phyloP scores from a whole-genome alignment of 2,329 filamentous ascomycete species.

The Xylaria sp. region DNA sequence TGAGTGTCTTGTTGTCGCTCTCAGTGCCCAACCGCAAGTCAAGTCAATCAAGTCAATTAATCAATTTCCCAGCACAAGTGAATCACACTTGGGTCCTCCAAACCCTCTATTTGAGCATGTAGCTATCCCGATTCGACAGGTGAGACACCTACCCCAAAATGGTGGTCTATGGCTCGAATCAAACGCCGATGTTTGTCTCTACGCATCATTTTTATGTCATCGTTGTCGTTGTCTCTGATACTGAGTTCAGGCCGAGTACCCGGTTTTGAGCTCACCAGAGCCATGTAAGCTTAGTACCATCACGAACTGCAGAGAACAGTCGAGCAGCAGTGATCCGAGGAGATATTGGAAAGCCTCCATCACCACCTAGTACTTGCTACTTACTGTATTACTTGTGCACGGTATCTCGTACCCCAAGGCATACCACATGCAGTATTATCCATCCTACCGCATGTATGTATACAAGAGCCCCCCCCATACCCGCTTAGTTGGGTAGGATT shows the following conservation, averaged over 20 bases:
- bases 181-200: background rate
- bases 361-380: too few species aligned
- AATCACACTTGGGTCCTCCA: constrained; percentile 7
- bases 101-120: background rate
- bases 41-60: background rate
- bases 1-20: background rate
- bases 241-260: background rate
- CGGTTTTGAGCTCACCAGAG: background rate
- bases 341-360: background rate
- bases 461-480: background rate
- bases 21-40: background rate
- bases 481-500: constrained; percentile 31
- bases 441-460: background rate
- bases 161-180: constrained; percentile 1
- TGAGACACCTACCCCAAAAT: background rate
- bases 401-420: constrained; percentile 2
- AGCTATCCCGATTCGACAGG: background rate
- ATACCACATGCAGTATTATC: background rate
- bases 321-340: background rate
- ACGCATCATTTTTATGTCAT: background rate
- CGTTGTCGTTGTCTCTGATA: background rate
- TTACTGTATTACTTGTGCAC: constrained; percentile 8
- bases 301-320: background rate
- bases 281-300: background rate
- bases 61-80: constrained; percentile 1